Percentiles rank a stretch among this genome's conserved stretches.
Evolutionary conservation across 768 basidiomycete species (phyloP).

Genomic region (Pleurotus giganteus): DNA sequence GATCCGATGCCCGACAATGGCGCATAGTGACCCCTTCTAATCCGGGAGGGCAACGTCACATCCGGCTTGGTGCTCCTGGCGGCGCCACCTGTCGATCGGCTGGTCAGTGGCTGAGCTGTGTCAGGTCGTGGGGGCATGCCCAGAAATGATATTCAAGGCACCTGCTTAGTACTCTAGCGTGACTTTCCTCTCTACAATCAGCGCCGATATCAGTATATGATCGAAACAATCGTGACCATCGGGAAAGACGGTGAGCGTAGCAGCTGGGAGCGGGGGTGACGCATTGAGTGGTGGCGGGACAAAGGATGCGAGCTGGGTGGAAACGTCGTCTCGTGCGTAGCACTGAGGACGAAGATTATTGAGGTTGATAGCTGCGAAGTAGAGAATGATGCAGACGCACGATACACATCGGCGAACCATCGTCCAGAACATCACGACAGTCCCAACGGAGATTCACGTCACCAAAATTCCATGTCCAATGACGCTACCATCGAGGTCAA

Average conservation of each 20-base stretch:
- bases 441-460: constrained; percentile 43
- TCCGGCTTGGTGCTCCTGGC: too few relatives aligned
- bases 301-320: constrained; percentile 41
- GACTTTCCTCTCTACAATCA: constrained; percentile 41
- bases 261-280: constrained; percentile 44
- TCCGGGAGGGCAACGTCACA: too few relatives aligned
- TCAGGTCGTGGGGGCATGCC: too few relatives aligned
- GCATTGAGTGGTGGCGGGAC: constrained; percentile 45
- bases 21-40: too few relatives aligned
- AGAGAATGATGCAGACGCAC: constrained; percentile 23
- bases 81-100: too few relatives aligned
- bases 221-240: constrained; percentile 43
- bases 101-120: too few relatives aligned
- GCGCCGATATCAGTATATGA: constrained; percentile 41
- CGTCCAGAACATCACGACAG: constrained; percentile 39
- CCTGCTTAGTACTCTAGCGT: constrained; percentile 11
- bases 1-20: too few relatives aligned
- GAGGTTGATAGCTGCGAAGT: constrained; percentile 7
- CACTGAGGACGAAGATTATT: constrained; percentile 21
- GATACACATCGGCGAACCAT: constrained; percentile 48
- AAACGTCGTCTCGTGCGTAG: constrained; percentile 22
- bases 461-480: constrained; percentile 39
- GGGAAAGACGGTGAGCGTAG: constrained; percentile 43
- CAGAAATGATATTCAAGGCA: background rate
- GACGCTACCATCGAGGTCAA: constrained; percentile 21